Conservation (phyloP, 2,329 filamentous ascomycete species). For the Paramyrothecium roridum region DNA sequence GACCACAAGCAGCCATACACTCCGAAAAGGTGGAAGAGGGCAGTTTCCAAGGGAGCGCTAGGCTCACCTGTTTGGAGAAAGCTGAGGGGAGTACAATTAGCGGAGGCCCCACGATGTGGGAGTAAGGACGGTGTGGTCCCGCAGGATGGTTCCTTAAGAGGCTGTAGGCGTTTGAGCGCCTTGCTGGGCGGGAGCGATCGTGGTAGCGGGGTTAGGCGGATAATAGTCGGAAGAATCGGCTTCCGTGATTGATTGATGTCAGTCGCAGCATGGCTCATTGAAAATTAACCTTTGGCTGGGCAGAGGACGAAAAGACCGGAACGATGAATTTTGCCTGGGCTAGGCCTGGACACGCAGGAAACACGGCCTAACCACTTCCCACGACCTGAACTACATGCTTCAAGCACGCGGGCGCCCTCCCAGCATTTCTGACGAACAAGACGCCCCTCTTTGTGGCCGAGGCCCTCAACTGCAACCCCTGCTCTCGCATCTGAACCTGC, state of each 20-base stretch:
- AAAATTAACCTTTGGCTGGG: neutral
- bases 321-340: neutral
- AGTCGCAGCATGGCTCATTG: neutral
- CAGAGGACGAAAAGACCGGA: neutral
- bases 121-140: neutral
- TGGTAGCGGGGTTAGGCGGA: neutral
- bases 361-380: no score
- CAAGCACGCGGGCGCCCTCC: no score
- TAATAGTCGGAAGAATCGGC: neutral
- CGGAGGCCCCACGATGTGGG: slow-evolving; percentile 15
- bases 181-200: neutral
- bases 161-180: neutral
- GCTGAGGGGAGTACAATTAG: slow-evolving; percentile 12
- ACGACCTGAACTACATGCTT: no score
- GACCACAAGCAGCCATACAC: slow-evolving; percentile 10
- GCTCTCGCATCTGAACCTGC: neutral
- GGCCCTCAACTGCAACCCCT: neutral
- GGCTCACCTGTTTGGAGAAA: neutral
- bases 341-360: no score
- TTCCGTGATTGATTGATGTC: neutral
- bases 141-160: neutral
- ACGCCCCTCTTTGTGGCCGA: neutral
- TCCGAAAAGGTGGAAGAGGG: slow-evolving; percentile 6
- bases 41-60: neutral
- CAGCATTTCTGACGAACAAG: neutral